These are phyloP conservation scores for Ustilago esculenta DNA, from an alignment of 1,284 basidiomycete genomes.

Conservation along the genomic window DNA sequence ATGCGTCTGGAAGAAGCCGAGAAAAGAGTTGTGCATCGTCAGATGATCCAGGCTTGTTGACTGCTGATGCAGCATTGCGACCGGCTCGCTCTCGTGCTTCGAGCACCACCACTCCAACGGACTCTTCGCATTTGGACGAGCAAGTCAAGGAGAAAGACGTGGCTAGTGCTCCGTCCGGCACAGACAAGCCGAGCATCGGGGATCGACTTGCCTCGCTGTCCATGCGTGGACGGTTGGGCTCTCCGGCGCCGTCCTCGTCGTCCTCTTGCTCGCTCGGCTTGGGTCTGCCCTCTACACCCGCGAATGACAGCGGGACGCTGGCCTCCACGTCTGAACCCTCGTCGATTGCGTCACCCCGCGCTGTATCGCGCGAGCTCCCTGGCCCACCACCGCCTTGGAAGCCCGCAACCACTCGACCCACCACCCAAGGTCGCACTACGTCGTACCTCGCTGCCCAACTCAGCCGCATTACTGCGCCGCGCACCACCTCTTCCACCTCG, in stretches of 20 bases:
- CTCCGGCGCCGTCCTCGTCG: conserved; percentile 11
- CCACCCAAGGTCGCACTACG: too few species aligned
- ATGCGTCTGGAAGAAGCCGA: too few species aligned
- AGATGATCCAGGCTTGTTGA: too few species aligned
- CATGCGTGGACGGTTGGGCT: conserved; percentile 66
- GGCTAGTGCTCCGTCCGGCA: neutral
- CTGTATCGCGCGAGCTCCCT: conserved; percentile 18
- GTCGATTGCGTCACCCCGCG: conserved; percentile 6
- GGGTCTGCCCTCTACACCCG: conserved; percentile 2
- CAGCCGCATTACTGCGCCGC: neutral
- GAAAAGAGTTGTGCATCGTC: conserved; percentile 12
- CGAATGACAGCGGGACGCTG: neutral
- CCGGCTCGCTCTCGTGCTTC: too few species aligned
- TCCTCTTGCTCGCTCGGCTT: conserved; percentile 12
- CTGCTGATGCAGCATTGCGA: too few species aligned
- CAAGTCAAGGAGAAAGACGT: conserved; percentile 7
- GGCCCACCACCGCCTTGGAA: conserved; percentile 34
- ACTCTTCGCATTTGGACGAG: conserved; percentile 8
- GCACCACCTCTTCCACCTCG: neutral
- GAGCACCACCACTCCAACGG: conserved; percentile 1
- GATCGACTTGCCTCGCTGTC: conserved; percentile 74
- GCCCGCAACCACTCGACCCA: too few species aligned
- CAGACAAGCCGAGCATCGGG: conserved; percentile 10
- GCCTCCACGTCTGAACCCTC: too few species aligned
- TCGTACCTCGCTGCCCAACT: conserved; percentile 9